A percentile compares a stretch with the other conserved stretches of the same genome.
phyloP scores from a whole-genome alignment of 2,329 filamentous ascomycete genomes.

The Neofusicoccum sp. region DNA sequence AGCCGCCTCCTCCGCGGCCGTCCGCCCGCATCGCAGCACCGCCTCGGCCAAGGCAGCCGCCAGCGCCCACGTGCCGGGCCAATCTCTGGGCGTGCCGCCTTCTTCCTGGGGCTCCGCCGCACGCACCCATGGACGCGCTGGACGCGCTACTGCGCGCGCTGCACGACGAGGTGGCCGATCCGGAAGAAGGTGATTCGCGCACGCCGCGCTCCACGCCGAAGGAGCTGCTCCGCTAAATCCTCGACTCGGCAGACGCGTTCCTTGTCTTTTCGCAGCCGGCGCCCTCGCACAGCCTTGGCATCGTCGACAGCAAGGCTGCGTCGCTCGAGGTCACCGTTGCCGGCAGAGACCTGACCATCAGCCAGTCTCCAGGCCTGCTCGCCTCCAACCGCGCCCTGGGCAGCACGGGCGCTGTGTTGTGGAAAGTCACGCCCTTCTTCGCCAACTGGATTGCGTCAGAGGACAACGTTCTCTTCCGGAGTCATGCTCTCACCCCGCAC shows the following conservation, averaged over 20 bases:
- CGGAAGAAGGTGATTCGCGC: constrained; percentile 56
- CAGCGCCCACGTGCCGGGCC: background rate
- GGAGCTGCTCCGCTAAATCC: constrained; percentile 7
- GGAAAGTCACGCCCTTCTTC: constrained; percentile 84
- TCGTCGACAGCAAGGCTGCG: constrained; percentile 14
- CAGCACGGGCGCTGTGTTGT: constrained; percentile 82
- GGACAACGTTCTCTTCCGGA: constrained; percentile 60
- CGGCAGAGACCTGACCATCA: constrained; percentile 69
- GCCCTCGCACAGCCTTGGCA: constrained; percentile 59
- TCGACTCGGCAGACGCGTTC: constrained; percentile 68
- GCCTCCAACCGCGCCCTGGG: constrained; percentile 71
- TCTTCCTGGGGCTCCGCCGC: background rate
- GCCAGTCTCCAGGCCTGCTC: constrained; percentile 80
- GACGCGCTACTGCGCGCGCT: constrained; percentile 41
- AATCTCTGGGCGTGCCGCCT: background rate
- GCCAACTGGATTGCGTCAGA: constrained; percentile 72
- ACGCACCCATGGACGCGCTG: constrained; percentile 4
- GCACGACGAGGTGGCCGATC: constrained; percentile 53
- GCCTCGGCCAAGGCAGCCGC: constrained; percentile 12
- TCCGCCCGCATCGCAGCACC: background rate
- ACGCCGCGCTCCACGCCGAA: background rate
- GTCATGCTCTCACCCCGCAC: constrained; percentile 50
- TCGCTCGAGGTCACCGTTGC: constrained; percentile 56
- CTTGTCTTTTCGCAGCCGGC: constrained; percentile 76
- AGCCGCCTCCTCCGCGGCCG: background rate